Evolutionary conservation across 345 rosid genomes (phyloP).

Genomic region (Fremontodendron californicum): DNA sequence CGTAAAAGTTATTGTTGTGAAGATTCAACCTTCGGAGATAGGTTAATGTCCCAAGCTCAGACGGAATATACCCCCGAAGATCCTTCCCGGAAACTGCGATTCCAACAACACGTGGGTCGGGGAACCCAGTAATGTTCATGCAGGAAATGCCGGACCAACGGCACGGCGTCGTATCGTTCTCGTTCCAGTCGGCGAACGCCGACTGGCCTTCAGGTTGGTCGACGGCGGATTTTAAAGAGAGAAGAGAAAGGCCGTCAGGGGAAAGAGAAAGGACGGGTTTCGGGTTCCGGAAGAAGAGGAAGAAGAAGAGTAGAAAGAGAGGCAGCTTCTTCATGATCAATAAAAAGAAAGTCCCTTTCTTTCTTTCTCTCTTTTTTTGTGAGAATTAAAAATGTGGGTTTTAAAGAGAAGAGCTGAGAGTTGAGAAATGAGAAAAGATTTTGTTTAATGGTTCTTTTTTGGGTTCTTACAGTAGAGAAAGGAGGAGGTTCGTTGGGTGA

Average conservation of each 20-base stretch:
- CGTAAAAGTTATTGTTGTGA: slow-evolving; percentile 61
- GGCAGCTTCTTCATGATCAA: slow-evolving; percentile 16
- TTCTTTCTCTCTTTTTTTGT: not conserved
- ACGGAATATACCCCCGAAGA: slow-evolving; percentile 86
- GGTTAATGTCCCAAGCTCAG: slow-evolving; percentile 72
- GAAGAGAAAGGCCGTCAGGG: slow-evolving; percentile 86
- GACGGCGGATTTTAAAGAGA: slow-evolving; percentile 84
- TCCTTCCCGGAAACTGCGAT: slow-evolving; percentile 59
- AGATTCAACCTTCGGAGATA: slow-evolving; percentile 87
- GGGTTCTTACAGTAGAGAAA: not conserved
- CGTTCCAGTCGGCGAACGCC: slow-evolving; percentile 79
- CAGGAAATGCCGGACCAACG: slow-evolving; percentile 90
- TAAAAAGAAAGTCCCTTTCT: not conserved
- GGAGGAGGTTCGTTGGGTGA: slow-evolving; percentile 14
- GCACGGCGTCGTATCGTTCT: slow-evolving; percentile 73
- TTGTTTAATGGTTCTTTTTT: not conserved
- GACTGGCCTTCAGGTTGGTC: slow-evolving; percentile 32
- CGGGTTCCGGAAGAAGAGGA: slow-evolving; percentile 1
- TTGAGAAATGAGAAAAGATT: not conserved
- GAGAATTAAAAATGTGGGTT: slow-evolving; percentile 10
- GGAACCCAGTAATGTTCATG: slow-evolving; percentile 54
- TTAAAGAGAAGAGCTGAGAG: not conserved
- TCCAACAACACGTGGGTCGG: slow-evolving; percentile 73
- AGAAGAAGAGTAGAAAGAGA: slow-evolving; percentile 17
- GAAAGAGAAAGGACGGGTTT: slow-evolving; percentile 42